These are phyloP conservation scores for Rhynchospora tenuis DNA, from an alignment of 176 grass and related monocot genomes.

Conservation along the genomic window DNA sequence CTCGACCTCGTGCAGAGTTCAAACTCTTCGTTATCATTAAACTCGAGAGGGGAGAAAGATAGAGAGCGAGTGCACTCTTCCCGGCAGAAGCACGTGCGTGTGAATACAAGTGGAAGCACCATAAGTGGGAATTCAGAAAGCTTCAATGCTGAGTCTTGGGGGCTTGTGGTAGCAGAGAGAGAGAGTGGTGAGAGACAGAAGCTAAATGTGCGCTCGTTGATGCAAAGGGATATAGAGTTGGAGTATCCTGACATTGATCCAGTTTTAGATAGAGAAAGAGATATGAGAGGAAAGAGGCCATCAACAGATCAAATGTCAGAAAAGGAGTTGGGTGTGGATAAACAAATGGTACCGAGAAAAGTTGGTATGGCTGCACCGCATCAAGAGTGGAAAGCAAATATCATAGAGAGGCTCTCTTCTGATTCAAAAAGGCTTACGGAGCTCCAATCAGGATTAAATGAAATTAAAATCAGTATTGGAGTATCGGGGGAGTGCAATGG, in stretches of 20 bases:
- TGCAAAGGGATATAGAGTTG: conserved; percentile 26
- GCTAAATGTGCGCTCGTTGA: conserved; percentile 15
- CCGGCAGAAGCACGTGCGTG: conserved; percentile 33
- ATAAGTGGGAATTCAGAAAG: conserved; percentile 39
- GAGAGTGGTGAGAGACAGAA: neutral
- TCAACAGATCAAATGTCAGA: conserved; percentile 46
- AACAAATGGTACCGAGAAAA: conserved; percentile 42
- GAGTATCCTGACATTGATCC: conserved; percentile 25
- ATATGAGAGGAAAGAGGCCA: conserved; percentile 30
- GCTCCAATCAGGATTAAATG: conserved; percentile 50
- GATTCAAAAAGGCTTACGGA: conserved; percentile 55
- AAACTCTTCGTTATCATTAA: conserved; percentile 13
- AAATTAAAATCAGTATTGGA: conserved; percentile 49
- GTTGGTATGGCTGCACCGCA: conserved; percentile 25
- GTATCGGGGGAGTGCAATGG: conserved; percentile 22
- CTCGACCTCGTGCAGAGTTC: conserved; percentile 77
- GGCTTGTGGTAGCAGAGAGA: neutral
- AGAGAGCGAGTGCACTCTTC: conserved; percentile 29
- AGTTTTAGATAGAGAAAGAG: conserved; percentile 16
- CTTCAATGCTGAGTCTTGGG: conserved; percentile 41
- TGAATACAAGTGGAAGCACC: neutral
- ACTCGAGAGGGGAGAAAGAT: neutral
- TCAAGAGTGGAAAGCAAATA: conserved; percentile 73
- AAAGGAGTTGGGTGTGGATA: conserved; percentile 80
- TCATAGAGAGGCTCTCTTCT: conserved; percentile 52